phyloP scores from a whole-genome alignment of 805 yeast genomes.

The Wickerhamomyces queroliae region DNA sequence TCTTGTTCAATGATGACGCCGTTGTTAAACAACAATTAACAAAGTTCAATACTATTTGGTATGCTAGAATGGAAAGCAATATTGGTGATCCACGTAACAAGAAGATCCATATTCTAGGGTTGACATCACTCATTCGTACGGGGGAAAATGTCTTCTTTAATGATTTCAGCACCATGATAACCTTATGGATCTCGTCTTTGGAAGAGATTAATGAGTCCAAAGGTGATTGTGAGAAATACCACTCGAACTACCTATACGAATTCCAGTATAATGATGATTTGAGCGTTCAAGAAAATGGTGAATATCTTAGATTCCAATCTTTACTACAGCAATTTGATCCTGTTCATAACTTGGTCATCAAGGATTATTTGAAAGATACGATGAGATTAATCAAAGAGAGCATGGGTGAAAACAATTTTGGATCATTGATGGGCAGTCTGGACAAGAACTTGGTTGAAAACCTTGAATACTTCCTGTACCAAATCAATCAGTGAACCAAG shows the following conservation, averaged over 20 bases:
- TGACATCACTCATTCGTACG: slow-evolving; percentile 43
- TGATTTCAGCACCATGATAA: slow-evolving; percentile 28
- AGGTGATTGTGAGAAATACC: slow-evolving; percentile 55
- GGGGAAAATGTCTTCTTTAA: slow-evolving; percentile 24
- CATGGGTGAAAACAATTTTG: slow-evolving; percentile 9
- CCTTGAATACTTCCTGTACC: slow-evolving; percentile 16
- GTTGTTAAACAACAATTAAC: slow-evolving; percentile 20
- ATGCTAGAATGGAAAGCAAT: slow-evolving; percentile 40
- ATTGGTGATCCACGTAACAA: slow-evolving; percentile 72
- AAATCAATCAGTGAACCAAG: background rate
- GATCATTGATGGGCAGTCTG: slow-evolving; percentile 3
- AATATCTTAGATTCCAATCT: slow-evolving; percentile 35
- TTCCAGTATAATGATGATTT: slow-evolving; percentile 20
- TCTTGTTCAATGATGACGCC: slow-evolving; percentile 21
- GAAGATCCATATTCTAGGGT: slow-evolving; percentile 61
- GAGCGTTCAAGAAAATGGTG: slow-evolving; percentile 29
- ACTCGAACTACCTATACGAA: slow-evolving; percentile 32
- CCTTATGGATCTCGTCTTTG: slow-evolving; percentile 45
- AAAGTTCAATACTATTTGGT: slow-evolving; percentile 30
- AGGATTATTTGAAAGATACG: slow-evolving; percentile 33
- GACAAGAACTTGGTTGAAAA: slow-evolving; percentile 18
- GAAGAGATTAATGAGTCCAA: slow-evolving; percentile 70
- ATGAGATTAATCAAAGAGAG: slow-evolving; percentile 7
- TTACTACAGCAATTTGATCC: slow-evolving; percentile 38
- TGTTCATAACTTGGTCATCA: slow-evolving; percentile 47